phyloP scores from a whole-genome alignment of 202 grass and related monocot species.

The Cymbopogon flexuosus region DNA sequence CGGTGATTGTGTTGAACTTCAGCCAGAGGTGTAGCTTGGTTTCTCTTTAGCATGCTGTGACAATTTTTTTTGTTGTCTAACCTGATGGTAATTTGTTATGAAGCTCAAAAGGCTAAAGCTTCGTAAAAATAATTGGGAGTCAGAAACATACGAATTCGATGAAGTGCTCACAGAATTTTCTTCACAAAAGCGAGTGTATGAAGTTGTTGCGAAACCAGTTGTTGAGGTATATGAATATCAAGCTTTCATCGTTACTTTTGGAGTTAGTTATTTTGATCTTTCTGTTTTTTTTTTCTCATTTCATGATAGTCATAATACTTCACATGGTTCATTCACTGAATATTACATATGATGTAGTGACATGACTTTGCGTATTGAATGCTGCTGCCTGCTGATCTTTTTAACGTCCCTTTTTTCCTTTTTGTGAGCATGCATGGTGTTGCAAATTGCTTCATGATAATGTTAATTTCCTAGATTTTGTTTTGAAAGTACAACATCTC shows the following conservation, averaged over 20 bases:
- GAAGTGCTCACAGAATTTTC: constrained; percentile 97
- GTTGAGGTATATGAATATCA: constrained; percentile 71
- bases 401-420: background rate
- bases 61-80: constrained; percentile 17
- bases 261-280: background rate
- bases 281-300: background rate
- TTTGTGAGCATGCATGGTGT: background rate
- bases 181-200: constrained; percentile 98
- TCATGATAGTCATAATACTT: background rate
- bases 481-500: background rate
- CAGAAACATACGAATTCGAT: constrained; percentile 94
- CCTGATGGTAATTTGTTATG: constrained; percentile 23
- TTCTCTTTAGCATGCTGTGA: background rate
- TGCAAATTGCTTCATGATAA: constrained; percentile 15
- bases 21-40: constrained; percentile 60
- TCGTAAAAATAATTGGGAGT: constrained; percentile 99
- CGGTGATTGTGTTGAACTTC: constrained; percentile 96
- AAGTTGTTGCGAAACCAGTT: constrained; percentile 98
- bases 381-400: background rate
- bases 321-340: background rate
- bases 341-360: background rate
- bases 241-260: constrained; percentile 11
- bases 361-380: background rate
- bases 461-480: background rate
- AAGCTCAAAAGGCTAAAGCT: constrained; percentile 99